Percentiles rank a stretch among this genome's conserved stretches.
These are phyloP conservation scores for Discostella stelligera DNA, from an alignment of 352 stramenopile genomes.

Conservation along the genomic window DNA sequence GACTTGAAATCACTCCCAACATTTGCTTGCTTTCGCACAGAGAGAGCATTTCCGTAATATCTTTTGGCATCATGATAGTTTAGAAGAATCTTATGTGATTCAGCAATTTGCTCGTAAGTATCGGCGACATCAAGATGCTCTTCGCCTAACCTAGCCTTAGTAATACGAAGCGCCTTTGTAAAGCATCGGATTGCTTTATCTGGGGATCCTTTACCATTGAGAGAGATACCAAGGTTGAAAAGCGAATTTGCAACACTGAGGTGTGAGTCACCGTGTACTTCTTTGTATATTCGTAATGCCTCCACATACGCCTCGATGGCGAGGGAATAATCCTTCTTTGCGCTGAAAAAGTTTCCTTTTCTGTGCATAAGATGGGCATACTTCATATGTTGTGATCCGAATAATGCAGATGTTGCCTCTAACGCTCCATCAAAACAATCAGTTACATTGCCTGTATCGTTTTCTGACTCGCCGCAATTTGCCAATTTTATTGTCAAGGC, in stretches of 20 bases:
- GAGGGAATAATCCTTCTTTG: conserved; percentile 53
- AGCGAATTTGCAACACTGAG: conserved; percentile 65
- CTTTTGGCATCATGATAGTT: conserved; percentile 50
- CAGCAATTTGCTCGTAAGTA: conserved; percentile 60
- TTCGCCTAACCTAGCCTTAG: conserved; percentile 58
- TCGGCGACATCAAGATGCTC: conserved; percentile 68
- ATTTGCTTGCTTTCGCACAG: conserved; percentile 51
- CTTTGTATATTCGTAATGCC: conserved; percentile 61
- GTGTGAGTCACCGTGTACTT: conserved; percentile 55
- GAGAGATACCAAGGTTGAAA: conserved; percentile 64
- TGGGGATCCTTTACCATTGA: conserved; percentile 66
- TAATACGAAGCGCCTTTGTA: conserved; percentile 57
- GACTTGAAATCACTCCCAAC: conserved; percentile 56
- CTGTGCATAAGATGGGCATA: conserved; percentile 63
- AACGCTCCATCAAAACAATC: conserved; percentile 60
- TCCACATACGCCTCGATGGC: conserved; percentile 66
- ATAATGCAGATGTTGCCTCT: conserved; percentile 40
- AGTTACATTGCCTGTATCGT: conserved; percentile 56
- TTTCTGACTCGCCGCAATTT: conserved; percentile 39
- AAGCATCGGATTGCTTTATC: conserved; percentile 70
- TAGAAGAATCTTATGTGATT: conserved; percentile 52
- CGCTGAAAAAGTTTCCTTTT: conserved; percentile 53
- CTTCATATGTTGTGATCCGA: conserved; percentile 47
- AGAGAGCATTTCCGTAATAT: conserved; percentile 64
- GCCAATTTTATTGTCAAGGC: conserved; percentile 61